phyloP scores from a whole-genome alignment of 306 rosid species.

The Casuarina equisetifolia region DNA sequence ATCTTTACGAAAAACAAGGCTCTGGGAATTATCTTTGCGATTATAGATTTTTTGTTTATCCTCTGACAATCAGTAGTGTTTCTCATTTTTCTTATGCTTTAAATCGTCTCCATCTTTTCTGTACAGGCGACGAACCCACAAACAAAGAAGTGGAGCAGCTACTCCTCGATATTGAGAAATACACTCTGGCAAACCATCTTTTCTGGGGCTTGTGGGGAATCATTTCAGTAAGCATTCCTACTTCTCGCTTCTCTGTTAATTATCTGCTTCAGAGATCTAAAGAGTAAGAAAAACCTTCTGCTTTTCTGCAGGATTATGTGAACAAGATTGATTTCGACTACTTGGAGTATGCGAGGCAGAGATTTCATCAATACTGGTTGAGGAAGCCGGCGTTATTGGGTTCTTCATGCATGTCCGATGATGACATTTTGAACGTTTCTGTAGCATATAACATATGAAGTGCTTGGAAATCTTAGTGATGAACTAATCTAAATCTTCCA shows the following conservation, averaged over 20 bases:
- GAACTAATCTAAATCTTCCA: neutral
- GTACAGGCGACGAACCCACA: slow-evolving; percentile 53
- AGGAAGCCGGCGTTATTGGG: slow-evolving; percentile 52
- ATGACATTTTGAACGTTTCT: slow-evolving; percentile 15
- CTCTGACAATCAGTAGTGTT: neutral
- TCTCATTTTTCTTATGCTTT: neutral
- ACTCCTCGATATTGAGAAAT: slow-evolving; percentile 53
- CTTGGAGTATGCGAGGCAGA: slow-evolving; percentile 78
- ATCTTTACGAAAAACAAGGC: slow-evolving; percentile 2
- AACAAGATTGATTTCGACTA: slow-evolving; percentile 90
- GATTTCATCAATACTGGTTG: slow-evolving; percentile 72
- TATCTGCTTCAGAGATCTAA: neutral
- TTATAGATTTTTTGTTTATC: neutral
- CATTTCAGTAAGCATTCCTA: slow-evolving; percentile 59
- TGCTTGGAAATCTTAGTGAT: neutral
- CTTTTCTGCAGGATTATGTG: slow-evolving; percentile 61
- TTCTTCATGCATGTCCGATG: slow-evolving; percentile 21
- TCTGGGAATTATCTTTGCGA: neutral
- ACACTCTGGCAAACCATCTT: slow-evolving; percentile 78
- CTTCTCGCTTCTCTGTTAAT: neutral
- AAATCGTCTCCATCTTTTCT: slow-evolving; percentile 9
- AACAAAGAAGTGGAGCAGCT: slow-evolving; percentile 62
- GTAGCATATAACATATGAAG: slow-evolving; percentile 23
- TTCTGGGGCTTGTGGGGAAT: slow-evolving; percentile 97
- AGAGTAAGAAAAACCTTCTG: slow-evolving; percentile 7